These are phyloP conservation scores for Cucumis cinereus DNA, from an alignment of 306 rosid species.

Conservation along the genomic window DNA sequence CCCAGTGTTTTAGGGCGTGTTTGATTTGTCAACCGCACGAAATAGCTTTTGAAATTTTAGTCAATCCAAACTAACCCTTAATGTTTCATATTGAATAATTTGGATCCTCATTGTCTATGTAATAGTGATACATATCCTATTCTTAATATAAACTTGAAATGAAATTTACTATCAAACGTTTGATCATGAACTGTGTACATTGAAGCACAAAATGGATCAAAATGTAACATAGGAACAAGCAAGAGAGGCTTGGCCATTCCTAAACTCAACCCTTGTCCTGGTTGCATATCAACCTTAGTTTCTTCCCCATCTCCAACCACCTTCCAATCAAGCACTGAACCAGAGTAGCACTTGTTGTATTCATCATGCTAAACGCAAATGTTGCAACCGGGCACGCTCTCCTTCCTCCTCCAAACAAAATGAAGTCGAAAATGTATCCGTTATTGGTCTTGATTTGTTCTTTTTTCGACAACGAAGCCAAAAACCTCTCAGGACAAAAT, in stretches of 20 bases:
- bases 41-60: too few species aligned
- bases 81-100: too few species aligned
- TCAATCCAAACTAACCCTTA: too few species aligned
- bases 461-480: constrained; percentile 12
- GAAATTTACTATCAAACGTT: background rate
- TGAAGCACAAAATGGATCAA: constrained; percentile 1
- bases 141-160: background rate
- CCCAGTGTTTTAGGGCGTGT: too few species aligned
- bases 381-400: constrained; percentile 36
- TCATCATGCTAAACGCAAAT: constrained; percentile 11
- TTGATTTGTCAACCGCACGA: too few species aligned
- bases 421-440: constrained; percentile 22
- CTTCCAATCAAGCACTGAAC: constrained; percentile 40
- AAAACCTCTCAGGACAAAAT: constrained; percentile 16
- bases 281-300: constrained; percentile 2
- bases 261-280: background rate
- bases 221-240: background rate
- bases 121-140: background rate
- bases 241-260: constrained; percentile 5
- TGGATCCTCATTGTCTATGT: too few species aligned
- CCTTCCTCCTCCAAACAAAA: constrained; percentile 53
- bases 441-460: background rate
- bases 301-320: constrained; percentile 10
- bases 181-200: background rate
- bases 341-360: constrained; percentile 16